Percentiles rank a stretch among this genome's conserved stretches.
Conservation (phyloP, 1,284 basidiomycete genomes). For the Trichosporon inkin region DNA sequence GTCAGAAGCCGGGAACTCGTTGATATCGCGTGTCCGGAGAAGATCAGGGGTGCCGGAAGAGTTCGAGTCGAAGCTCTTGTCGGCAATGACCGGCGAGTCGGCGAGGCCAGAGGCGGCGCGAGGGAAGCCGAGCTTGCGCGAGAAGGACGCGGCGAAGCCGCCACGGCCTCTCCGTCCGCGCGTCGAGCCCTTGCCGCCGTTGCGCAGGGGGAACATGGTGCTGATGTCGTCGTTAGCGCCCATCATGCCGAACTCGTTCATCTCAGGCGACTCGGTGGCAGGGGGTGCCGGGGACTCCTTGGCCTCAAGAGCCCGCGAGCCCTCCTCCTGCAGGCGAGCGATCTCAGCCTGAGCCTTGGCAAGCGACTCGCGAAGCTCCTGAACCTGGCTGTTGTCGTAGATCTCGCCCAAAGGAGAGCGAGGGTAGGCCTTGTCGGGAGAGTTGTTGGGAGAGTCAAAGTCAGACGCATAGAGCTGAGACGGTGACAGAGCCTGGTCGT, state of each 20-base stretch:
- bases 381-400: constrained; percentile 47
- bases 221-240: constrained; percentile 12
- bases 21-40: constrained; percentile 30
- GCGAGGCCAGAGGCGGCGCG: constrained; percentile 29
- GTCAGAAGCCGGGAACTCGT: constrained; percentile 23
- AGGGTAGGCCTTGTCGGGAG: constrained; percentile 51
- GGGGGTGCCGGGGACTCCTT: constrained; percentile 2
- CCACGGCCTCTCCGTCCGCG: constrained; percentile 43
- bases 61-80: constrained; percentile 41
- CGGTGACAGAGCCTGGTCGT: constrained; percentile 54
- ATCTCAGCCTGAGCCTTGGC: constrained; percentile 43
- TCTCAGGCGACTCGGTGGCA: constrained; percentile 15
- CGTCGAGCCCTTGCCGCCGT: constrained; percentile 33
- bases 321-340: constrained; percentile 33
- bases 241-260: constrained; percentile 37
- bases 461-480: constrained; percentile 46
- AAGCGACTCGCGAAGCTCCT: constrained; percentile 45
- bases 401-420: constrained; percentile 46
- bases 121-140: constrained; percentile 42
- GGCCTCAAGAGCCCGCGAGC: constrained; percentile 15
- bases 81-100: constrained; percentile 20
- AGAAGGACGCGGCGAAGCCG: constrained; percentile 35
- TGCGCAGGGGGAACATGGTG: constrained; percentile 9
- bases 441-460: constrained; percentile 63
- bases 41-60: constrained; percentile 46